These are phyloP conservation scores for Paradendryphiella salina DNA, from an alignment of 2,329 filamentous ascomycete genomes.

Conservation along the genomic window DNA sequence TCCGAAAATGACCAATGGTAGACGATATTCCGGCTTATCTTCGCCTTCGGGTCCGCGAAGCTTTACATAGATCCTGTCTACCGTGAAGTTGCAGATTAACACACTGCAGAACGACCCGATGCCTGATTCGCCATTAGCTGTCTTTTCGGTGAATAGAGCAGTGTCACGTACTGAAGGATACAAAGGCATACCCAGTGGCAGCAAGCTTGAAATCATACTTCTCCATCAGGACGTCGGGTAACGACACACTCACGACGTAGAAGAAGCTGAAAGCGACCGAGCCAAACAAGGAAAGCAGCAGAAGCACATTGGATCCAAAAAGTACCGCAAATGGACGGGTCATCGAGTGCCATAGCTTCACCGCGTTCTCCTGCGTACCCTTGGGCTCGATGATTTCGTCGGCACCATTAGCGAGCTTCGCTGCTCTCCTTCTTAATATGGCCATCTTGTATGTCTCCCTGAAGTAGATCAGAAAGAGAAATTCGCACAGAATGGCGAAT, in stretches of 20 bases:
- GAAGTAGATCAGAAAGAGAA: slow-evolving; percentile 57
- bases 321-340: slow-evolving; percentile 50
- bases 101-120: slow-evolving; percentile 56
- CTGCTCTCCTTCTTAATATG: slow-evolving; percentile 50
- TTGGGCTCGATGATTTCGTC: slow-evolving; percentile 12
- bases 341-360: slow-evolving; percentile 45
- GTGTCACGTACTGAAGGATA: slow-evolving; percentile 55
- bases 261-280: slow-evolving; percentile 51
- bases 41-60: slow-evolving; percentile 50
- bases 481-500: slow-evolving; percentile 55
- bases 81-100: slow-evolving; percentile 54
- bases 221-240: slow-evolving; percentile 50
- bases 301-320: slow-evolving; percentile 58
- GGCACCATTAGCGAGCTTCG: slow-evolving; percentile 21
- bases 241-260: slow-evolving; percentile 53
- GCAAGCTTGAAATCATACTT: slow-evolving; percentile 54
- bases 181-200: slow-evolving; percentile 57
- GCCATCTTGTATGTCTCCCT: slow-evolving; percentile 64
- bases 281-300: slow-evolving; percentile 54
- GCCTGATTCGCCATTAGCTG: slow-evolving; percentile 36
- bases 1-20: slow-evolving; percentile 57
- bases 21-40: slow-evolving; percentile 57
- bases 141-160: background rate
- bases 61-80: slow-evolving; percentile 59
- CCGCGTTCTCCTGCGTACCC: slow-evolving; percentile 23